phyloP scores from a whole-genome alignment of 1,139 yeast species.

The Zygosaccharomyces sapae region DNA sequence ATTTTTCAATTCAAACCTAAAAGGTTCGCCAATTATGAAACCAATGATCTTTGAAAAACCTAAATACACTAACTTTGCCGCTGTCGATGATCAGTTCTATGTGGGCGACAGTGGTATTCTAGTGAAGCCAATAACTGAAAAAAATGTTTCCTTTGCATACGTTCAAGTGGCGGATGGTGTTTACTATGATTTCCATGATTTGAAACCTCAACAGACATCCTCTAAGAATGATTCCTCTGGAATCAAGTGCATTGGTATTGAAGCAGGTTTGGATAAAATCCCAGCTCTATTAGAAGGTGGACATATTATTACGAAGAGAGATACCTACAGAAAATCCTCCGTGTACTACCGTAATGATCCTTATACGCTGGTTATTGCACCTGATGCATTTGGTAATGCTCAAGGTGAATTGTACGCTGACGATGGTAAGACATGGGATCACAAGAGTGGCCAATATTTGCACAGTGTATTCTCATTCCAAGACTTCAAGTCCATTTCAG shows the following conservation, averaged over 20 bases:
- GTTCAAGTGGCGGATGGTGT: slow-evolving; percentile 62
- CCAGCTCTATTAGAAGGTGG: slow-evolving; percentile 82
- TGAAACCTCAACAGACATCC: slow-evolving; percentile 27
- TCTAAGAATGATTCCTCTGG: slow-evolving; percentile 38
- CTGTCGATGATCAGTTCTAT: slow-evolving; percentile 79
- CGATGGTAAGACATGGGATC: slow-evolving; percentile 73
- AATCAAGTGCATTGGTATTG: slow-evolving; percentile 24
- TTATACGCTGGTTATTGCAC: slow-evolving; percentile 67
- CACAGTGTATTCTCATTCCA: slow-evolving; percentile 40
- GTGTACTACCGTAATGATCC: slow-evolving; percentile 79
- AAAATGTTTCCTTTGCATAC: slow-evolving; percentile 43
- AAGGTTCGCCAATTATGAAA: slow-evolving; percentile 67
- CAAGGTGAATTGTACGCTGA: slow-evolving; percentile 70
- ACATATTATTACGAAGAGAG: slow-evolving; percentile 62
- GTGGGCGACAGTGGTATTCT: slow-evolving; percentile 69
- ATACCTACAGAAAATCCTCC: slow-evolving; percentile 75
- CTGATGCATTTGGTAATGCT: slow-evolving; percentile 50
- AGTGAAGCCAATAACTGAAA: slow-evolving; percentile 75
- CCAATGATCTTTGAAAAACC: slow-evolving; percentile 73
- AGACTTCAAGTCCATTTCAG: slow-evolving; percentile 30
- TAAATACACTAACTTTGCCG: slow-evolving; percentile 44
- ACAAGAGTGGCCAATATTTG: slow-evolving; percentile 49
- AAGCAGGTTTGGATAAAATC: slow-evolving; percentile 55
- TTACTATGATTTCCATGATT: slow-evolving; percentile 56
- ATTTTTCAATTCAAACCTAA: slow-evolving; percentile 59